Evolutionary conservation across 129 eudicot genomes (phyloP).

Genomic region (Saussurea involucrata): DNA sequence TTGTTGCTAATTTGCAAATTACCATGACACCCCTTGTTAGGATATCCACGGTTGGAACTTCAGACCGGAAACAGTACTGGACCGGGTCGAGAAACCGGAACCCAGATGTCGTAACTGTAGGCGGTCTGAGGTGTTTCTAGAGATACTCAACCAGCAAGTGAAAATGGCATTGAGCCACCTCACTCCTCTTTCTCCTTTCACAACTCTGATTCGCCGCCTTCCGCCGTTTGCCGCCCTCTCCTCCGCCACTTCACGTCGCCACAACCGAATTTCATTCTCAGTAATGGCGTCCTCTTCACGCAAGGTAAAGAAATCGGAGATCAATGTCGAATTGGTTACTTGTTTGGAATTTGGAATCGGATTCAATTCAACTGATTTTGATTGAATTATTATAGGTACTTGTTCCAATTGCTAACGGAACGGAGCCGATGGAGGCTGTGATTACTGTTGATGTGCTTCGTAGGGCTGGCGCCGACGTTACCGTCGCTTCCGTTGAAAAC

Average conservation of each 20-base stretch:
- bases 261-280: constrained; percentile 34
- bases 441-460: constrained; percentile 75
- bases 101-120: not conserved
- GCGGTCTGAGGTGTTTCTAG: constrained; percentile 9
- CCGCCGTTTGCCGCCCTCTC: constrained; percentile 21
- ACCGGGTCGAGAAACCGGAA: constrained; percentile 22
- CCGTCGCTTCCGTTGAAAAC: constrained; percentile 96
- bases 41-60: not conserved
- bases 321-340: not conserved
- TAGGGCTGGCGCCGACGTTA: constrained; percentile 92
- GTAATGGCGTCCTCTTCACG: constrained; percentile 60
- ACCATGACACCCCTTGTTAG: too few species aligned
- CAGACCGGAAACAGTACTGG: constrained; percentile 1
- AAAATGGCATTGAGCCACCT: constrained; percentile 49
- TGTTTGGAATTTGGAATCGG: not conserved
- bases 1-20: too few species aligned
- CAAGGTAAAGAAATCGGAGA: constrained; percentile 31
- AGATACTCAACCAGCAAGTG: not conserved
- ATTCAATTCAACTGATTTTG: not conserved
- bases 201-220: constrained; percentile 29
- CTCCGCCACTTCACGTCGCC: constrained; percentile 20
- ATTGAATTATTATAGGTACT: constrained; percentile 50
- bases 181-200: constrained; percentile 39
- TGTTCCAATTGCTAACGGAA: constrained; percentile 94
- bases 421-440: constrained; percentile 95